Conservation (phyloP, 106 monocot species). For the Dactylorhiza incarnata region DNA sequence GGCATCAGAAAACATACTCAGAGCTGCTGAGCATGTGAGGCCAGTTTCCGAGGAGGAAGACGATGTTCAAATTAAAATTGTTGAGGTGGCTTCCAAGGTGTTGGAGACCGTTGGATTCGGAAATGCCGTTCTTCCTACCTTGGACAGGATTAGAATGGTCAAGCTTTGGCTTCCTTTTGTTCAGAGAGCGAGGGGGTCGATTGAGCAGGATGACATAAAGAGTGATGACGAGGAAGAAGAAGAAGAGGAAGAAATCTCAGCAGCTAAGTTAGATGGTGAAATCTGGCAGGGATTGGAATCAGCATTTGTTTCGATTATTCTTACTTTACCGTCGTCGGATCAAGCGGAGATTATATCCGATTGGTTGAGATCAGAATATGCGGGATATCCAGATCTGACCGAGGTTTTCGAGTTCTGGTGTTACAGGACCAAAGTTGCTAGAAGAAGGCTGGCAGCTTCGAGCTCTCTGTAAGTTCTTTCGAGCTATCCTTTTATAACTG, state of each 20-base stretch:
- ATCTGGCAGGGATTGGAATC: slow-evolving; percentile 70
- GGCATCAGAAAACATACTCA: slow-evolving; percentile 28
- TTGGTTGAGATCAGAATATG: slow-evolving; percentile 53
- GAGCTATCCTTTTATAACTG: too few relatives aligned
- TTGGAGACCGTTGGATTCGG: slow-evolving; percentile 71
- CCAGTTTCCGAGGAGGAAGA: neutral
- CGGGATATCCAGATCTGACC: slow-evolving; percentile 57
- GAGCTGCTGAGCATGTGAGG: slow-evolving; percentile 9
- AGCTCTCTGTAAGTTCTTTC: neutral
- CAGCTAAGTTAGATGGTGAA: slow-evolving; percentile 42
- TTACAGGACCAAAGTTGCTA: slow-evolving; percentile 61
- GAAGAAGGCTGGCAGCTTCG: slow-evolving; percentile 14
- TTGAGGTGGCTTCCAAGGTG: slow-evolving; percentile 48
- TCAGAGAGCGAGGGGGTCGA: slow-evolving; percentile 27
- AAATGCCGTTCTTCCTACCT: slow-evolving; percentile 40
- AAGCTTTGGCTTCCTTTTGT: slow-evolving; percentile 69
- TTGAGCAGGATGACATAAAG: slow-evolving; percentile 10
- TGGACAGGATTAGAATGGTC: slow-evolving; percentile 34
- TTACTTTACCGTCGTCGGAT: slow-evolving; percentile 51
- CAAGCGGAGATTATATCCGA: slow-evolving; percentile 66
- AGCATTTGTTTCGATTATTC: slow-evolving; percentile 48
- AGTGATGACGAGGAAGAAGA: slow-evolving; percentile 18
- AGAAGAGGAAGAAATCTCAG: neutral
- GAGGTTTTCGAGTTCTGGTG: slow-evolving; percentile 92
- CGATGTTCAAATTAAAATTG: slow-evolving; percentile 33